These are phyloP conservation scores for Paraconiothyrium sp. DNA, from an alignment of 2,329 filamentous ascomycete species.

Conservation along the genomic window DNA sequence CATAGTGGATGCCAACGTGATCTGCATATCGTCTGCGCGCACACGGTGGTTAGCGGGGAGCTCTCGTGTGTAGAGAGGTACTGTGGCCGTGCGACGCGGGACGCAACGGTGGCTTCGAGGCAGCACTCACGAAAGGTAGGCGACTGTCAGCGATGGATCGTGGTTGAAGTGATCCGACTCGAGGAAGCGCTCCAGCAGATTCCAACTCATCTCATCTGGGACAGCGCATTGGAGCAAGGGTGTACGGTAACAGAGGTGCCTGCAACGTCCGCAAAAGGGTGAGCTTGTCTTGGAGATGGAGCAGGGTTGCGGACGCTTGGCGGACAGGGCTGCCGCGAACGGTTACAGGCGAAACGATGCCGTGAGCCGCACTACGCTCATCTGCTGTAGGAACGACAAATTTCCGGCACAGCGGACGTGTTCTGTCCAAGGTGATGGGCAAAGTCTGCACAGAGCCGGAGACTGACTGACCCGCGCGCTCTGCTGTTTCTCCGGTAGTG, in stretches of 20 bases:
- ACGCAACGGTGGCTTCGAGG: slow-evolving; percentile 40
- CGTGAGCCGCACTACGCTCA: slow-evolving; percentile 4
- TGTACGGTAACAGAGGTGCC: slow-evolving; percentile 12
- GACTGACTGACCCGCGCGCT: too few relatives aligned
- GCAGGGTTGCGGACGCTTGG: slow-evolving; percentile 19
- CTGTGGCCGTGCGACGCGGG: slow-evolving; percentile 31
- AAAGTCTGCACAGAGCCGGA: too few relatives aligned
- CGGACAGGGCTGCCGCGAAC: slow-evolving; percentile 4
- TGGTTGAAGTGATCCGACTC: slow-evolving; percentile 95
- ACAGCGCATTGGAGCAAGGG: slow-evolving; percentile 50
- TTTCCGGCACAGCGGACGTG: too few relatives aligned
- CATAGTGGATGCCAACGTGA: slow-evolving; percentile 90
- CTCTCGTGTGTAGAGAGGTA: slow-evolving; percentile 14
- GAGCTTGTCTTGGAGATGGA: slow-evolving; percentile 28
- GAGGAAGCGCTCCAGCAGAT: slow-evolving; percentile 88
- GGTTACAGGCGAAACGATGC: slow-evolving; percentile 8
- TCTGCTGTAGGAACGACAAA: background rate
- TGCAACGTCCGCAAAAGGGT: slow-evolving; percentile 22
- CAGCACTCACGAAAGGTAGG: slow-evolving; percentile 80
- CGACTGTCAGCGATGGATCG: slow-evolving; percentile 87
- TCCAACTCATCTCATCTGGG: slow-evolving; percentile 68
- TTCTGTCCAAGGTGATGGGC: too few relatives aligned
- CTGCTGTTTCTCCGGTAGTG: too few relatives aligned
- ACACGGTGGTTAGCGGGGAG: slow-evolving; percentile 28
- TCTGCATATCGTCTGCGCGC: slow-evolving; percentile 79